These are phyloP conservation scores for Aspergillus heteromorphus DNA, from an alignment of 495 filamentous ascomycete species.

Conservation along the genomic window DNA sequence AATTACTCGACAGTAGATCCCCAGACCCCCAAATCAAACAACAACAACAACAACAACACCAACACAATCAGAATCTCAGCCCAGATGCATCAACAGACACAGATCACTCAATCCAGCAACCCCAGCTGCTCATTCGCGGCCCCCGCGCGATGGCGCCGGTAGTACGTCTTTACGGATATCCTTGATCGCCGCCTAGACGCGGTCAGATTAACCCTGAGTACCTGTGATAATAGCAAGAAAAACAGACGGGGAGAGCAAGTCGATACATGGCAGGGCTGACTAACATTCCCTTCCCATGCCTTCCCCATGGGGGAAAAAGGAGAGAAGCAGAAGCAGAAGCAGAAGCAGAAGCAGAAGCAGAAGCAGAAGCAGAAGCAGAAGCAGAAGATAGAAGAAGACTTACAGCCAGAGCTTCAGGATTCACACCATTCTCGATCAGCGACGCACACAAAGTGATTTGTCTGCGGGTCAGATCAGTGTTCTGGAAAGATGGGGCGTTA, in stretches of 20 bases:
- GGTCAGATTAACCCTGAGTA: not conserved
- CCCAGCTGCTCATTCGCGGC: conserved; percentile 16
- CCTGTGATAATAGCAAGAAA: not conserved
- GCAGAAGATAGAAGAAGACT: conserved; percentile 11
- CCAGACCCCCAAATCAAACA: not conserved
- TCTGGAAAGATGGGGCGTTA: conserved; percentile 49
- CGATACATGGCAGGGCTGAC: no score
- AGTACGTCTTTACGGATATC: conserved; percentile 61
- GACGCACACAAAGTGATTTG: conserved; percentile 92
- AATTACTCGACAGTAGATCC: not conserved
- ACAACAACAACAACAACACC: conserved; percentile 2
- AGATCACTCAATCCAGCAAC: conserved; percentile 17
- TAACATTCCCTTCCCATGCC: no score
- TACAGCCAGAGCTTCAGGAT: conserved; percentile 93
- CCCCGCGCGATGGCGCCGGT: conserved; percentile 12
- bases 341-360: no score
- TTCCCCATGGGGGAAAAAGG: not conserved
- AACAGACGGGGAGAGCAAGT: no score
- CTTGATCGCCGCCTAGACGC: conserved; percentile 60
- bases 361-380: no score
- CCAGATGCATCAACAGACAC: not conserved
- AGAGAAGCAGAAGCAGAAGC: no score
- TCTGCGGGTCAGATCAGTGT: conserved; percentile 84
- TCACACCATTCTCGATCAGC: conserved; percentile 94
- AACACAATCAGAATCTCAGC: not conserved